Percentiles rank a stretch among this genome's conserved stretches.
Conservation (phyloP, 2,329 filamentous ascomycete species). For the Verticillium isaacii region DNA sequence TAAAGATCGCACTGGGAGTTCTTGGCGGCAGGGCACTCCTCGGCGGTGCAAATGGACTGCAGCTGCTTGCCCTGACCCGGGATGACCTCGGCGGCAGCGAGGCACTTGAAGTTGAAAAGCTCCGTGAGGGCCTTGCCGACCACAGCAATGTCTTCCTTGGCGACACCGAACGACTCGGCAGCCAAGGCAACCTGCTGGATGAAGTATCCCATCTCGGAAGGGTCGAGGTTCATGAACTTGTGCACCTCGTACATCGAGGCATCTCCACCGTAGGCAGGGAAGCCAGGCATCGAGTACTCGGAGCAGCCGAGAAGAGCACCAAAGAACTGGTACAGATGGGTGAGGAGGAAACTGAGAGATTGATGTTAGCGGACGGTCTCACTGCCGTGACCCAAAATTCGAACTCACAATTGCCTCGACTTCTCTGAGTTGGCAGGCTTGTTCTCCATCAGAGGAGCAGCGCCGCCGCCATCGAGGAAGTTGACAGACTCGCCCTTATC, state of each 20-base stretch:
- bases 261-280: conserved; percentile 41
- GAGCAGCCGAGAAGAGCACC: conserved; percentile 53
- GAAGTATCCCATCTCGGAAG: conserved; percentile 52
- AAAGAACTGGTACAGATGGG: conserved; percentile 59
- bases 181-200: conserved; percentile 53
- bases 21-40: conserved; percentile 40
- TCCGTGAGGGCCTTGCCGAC: conserved; percentile 44
- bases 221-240: conserved; percentile 55
- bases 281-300: conserved; percentile 41
- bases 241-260: conserved; percentile 48
- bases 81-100: conserved; percentile 38
- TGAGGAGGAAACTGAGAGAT: conserved; percentile 44
- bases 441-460: conserved; percentile 48
- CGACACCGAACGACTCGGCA: conserved; percentile 54
- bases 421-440: conserved; percentile 43
- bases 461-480: conserved; percentile 57
- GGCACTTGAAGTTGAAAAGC: conserved; percentile 49
- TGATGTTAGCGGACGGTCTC: background rate
- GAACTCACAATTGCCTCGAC: conserved; percentile 51
- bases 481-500: conserved; percentile 43
- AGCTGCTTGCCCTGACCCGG: conserved; percentile 38
- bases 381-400: background rate
- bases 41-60: conserved; percentile 52
- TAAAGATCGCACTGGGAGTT: conserved; percentile 43
- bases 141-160: conserved; percentile 41